phyloP scores from a whole-genome alignment of 106 monocot genomes.

The Dendrobium catenatum region DNA sequence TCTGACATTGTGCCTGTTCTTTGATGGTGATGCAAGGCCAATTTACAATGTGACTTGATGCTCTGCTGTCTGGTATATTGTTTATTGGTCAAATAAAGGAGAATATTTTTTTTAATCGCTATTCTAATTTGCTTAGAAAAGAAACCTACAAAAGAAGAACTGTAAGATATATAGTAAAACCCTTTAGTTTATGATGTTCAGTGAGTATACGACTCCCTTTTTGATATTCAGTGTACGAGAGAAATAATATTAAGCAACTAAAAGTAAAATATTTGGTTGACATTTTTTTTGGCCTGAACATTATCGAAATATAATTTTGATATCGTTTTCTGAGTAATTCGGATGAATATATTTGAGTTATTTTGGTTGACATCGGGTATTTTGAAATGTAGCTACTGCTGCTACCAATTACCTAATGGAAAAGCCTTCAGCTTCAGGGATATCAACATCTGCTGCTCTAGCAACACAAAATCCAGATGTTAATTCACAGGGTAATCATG shows the following conservation, averaged over 20 bases:
- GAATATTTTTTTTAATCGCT: not conserved
- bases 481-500: constrained; percentile 19
- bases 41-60: not conserved
- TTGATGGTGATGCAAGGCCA: not conserved
- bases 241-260: no score
- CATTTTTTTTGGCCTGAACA: not conserved
- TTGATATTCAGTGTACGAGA: no score
- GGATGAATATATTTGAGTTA: not conserved
- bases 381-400: constrained; percentile 17
- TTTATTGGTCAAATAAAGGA: not conserved
- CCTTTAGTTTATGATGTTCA: not conserved
- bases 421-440: constrained; percentile 21
- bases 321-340: not conserved
- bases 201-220: not conserved
- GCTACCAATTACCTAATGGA: constrained; percentile 23
- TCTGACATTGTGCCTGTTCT: not conserved
- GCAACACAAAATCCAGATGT: constrained; percentile 13
- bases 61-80: not conserved
- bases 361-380: not conserved
- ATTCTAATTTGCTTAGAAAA: not conserved
- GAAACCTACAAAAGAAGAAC: not conserved
- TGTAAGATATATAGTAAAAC: not conserved
- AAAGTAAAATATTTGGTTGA: not conserved
- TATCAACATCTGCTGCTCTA: constrained; percentile 24
- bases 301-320: not conserved